These are phyloP conservation scores for Yamadazyma philogaea DNA, from an alignment of 805 yeast species.

Conservation along the genomic window DNA sequence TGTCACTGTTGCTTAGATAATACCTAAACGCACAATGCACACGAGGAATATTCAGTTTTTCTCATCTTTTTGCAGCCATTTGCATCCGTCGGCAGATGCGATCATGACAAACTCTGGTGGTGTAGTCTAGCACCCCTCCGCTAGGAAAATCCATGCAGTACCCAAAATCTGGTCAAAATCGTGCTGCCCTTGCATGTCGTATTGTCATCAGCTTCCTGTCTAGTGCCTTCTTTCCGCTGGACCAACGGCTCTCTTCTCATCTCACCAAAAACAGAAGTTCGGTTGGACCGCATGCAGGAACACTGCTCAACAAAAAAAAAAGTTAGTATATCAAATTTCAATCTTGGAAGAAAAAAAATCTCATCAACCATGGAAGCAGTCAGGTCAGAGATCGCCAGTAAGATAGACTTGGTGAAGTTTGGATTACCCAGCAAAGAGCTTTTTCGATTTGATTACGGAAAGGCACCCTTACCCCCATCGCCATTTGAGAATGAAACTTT, in stretches of 20 bases:
- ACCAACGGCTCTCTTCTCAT: background rate
- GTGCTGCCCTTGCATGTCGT: too few species aligned
- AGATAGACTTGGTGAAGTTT: conserved; percentile 23
- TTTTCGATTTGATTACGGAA: conserved; percentile 29
- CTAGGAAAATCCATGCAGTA: too few species aligned
- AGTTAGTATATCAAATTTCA: background rate
- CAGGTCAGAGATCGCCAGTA: conserved; percentile 7
- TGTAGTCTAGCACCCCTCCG: too few species aligned
- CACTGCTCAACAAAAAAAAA: conserved; percentile 10
- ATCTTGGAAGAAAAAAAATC: background rate
- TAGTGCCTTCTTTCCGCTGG: too few species aligned
- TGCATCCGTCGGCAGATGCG: background rate
- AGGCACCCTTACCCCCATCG: conserved; percentile 29
- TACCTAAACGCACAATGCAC: too few species aligned
- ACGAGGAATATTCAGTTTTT: too few species aligned
- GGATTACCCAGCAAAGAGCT: conserved; percentile 34
- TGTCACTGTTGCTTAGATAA: too few species aligned
- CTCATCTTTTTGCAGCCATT: conserved; percentile 4
- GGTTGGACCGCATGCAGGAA: conserved; percentile 3
- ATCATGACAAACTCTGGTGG: background rate
- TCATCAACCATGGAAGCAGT: conserved; percentile 8
- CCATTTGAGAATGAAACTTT: conserved; percentile 33
- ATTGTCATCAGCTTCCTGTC: too few species aligned
- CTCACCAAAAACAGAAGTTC: too few species aligned
- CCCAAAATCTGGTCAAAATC: too few species aligned